phyloP scores from a whole-genome alignment of 441 rosid species.

The Raphanus hybrid region DNA sequence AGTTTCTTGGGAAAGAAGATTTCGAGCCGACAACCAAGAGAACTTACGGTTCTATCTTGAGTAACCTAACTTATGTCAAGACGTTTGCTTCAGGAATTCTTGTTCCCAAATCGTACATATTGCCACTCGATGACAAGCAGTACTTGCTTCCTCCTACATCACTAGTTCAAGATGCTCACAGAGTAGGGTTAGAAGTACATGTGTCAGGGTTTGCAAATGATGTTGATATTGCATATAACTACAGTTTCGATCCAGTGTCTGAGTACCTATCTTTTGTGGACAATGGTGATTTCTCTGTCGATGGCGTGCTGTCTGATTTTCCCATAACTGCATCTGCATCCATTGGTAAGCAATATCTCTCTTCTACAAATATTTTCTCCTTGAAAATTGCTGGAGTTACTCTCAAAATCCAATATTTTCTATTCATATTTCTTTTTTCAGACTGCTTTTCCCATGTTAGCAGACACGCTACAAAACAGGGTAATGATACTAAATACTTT shows the following conservation, averaged over 20 bases:
- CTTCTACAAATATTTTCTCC: not conserved
- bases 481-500: not conserved
- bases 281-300: constrained; percentile 75
- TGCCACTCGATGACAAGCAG: constrained; percentile 46
- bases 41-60: constrained; percentile 59
- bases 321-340: constrained; percentile 75
- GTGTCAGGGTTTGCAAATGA: constrained; percentile 74
- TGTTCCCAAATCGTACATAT: constrained; percentile 27
- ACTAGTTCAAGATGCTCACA: constrained; percentile 75
- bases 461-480: constrained; percentile 8
- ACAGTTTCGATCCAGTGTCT: constrained; percentile 69
- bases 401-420: not conserved
- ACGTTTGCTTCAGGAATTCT: constrained; percentile 80
- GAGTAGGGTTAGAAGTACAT: constrained; percentile 67
- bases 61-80: constrained; percentile 70
- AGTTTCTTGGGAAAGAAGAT: constrained; percentile 18
- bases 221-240: constrained; percentile 57
- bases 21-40: constrained; percentile 66
- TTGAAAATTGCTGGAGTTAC: not conserved
- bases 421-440: not conserved
- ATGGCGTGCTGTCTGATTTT: constrained; percentile 79
- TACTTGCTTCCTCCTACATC: constrained; percentile 60
- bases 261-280: constrained; percentile 67
- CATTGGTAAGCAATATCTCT: constrained; percentile 46
- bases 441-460: not conserved